phyloP scores from a whole-genome alignment of 164 flowering plant genomes.

The Kalanchoe fedtschenkoi region DNA sequence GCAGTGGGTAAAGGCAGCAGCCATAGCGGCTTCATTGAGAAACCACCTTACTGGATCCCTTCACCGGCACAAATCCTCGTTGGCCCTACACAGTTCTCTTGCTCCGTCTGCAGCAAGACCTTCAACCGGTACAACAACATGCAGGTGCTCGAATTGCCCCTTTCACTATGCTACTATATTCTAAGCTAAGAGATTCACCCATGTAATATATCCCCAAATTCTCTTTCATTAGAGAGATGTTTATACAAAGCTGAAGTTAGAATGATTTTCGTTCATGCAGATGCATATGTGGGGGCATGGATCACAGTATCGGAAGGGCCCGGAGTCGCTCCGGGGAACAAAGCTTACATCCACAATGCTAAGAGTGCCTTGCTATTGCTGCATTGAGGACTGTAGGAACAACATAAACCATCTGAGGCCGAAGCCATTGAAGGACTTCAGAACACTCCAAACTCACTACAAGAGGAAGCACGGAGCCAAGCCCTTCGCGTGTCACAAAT shows the following conservation, averaged over 20 bases:
- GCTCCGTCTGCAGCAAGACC: conserved; percentile 50
- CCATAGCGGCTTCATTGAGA: background rate
- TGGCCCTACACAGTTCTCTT: conserved; percentile 53
- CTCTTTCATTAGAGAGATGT: background rate
- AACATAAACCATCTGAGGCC: conserved; percentile 56
- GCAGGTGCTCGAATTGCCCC: conserved; percentile 29
- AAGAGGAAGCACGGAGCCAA: conserved; percentile 64
- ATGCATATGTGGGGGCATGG: conserved; percentile 86
- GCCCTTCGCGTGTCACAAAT: conserved; percentile 49
- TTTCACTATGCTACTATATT: background rate
- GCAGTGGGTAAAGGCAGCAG: conserved; percentile 5
- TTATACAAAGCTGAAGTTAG: background rate
- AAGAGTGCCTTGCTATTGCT: conserved; percentile 58
- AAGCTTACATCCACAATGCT: conserved; percentile 40
- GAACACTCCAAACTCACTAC: conserved; percentile 72
- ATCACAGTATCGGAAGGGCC: conserved; percentile 46
- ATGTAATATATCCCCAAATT: background rate
- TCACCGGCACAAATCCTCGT: conserved; percentile 52
- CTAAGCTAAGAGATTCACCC: background rate
- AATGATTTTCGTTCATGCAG: conserved; percentile 11
- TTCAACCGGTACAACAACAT: conserved; percentile 63
- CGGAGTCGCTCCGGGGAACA: conserved; percentile 46
- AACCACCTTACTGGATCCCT: conserved; percentile 50
- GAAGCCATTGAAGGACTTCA: conserved; percentile 63
- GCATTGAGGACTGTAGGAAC: conserved; percentile 63